These are phyloP conservation scores for Termitomyces sp. DNA, from an alignment of 768 basidiomycete genomes.

Conservation along the genomic window DNA sequence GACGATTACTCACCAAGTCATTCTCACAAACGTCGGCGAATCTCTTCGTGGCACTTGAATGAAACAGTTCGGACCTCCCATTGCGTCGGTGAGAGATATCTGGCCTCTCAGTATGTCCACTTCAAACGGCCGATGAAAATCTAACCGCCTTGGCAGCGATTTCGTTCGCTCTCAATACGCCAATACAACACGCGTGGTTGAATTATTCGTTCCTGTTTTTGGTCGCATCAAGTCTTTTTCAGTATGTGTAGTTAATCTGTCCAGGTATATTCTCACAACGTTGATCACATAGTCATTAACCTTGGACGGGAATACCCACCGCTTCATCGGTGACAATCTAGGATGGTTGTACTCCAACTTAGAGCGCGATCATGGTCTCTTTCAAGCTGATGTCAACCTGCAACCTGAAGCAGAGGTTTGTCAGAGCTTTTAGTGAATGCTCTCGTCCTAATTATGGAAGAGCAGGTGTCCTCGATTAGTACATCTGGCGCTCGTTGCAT, in stretches of 20 bases:
- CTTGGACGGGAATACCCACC: slow-evolving; percentile 24
- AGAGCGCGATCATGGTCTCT: slow-evolving; percentile 16
- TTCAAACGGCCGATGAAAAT: background rate
- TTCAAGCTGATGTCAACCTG: slow-evolving; percentile 39
- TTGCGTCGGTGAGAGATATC: slow-evolving; percentile 6
- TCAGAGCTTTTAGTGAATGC: background rate
- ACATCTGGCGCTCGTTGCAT: slow-evolving; percentile 41
- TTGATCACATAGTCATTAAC: slow-evolving; percentile 24
- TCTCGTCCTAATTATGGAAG: background rate
- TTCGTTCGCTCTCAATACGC: slow-evolving; percentile 33
- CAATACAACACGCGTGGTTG: slow-evolving; percentile 25
- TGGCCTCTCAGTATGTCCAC: slow-evolving; percentile 14
- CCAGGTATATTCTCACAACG: background rate
- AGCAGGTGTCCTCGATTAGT: slow-evolving; percentile 47
- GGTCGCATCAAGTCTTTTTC: slow-evolving; percentile 42
- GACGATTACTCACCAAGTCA: background rate
- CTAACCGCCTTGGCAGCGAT: slow-evolving; percentile 23
- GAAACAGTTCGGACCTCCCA: slow-evolving; percentile 11
- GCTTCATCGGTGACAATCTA: slow-evolving; percentile 43
- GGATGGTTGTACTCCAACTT: slow-evolving; percentile 43
- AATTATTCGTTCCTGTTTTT: slow-evolving; percentile 23
- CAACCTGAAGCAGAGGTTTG: slow-evolving; percentile 31
- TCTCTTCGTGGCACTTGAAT: slow-evolving; percentile 12
- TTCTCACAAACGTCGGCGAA: slow-evolving; percentile 10
- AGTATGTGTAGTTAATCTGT: slow-evolving; percentile 23